A percentile compares a stretch with the other conserved stretches of the same genome.
These are phyloP conservation scores for Mycena metata DNA, from an alignment of 768 basidiomycete species.

Conservation along the genomic window DNA sequence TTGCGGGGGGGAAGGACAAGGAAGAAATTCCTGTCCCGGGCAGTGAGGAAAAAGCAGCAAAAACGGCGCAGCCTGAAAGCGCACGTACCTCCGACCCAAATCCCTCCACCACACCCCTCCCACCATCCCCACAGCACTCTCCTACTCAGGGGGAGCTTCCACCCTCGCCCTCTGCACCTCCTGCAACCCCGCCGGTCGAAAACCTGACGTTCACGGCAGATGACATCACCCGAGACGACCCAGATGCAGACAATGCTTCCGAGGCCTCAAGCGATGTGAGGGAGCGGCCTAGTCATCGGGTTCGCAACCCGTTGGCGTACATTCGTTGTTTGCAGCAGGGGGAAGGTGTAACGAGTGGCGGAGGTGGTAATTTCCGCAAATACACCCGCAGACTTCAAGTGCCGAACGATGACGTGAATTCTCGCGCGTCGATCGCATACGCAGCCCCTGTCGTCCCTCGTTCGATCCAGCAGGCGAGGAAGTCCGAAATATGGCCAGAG, in stretches of 20 bases:
- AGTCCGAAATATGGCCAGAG: too few species aligned
- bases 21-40: background rate
- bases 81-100: slow-evolving; percentile 20
- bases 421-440: slow-evolving; percentile 6
- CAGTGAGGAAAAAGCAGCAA: slow-evolving; percentile 1
- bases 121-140: slow-evolving; percentile 4
- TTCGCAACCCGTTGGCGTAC: slow-evolving; percentile 27
- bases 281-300: slow-evolving; percentile 12
- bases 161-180: background rate
- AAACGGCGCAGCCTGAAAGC: slow-evolving; percentile 20
- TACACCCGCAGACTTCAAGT: slow-evolving; percentile 20
- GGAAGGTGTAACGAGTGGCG: slow-evolving; percentile 11
- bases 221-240: slow-evolving; percentile 22
- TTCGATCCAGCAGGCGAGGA: slow-evolving; percentile 39
- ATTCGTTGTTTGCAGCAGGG: slow-evolving; percentile 22
- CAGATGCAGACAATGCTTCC: slow-evolving; percentile 7
- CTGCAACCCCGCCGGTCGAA: slow-evolving; percentile 7
- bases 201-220: slow-evolving; percentile 13
- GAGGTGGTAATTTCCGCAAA: background rate
- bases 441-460: slow-evolving; percentile 20
- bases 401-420: slow-evolving; percentile 4
- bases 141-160: slow-evolving; percentile 17
- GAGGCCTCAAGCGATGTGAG: slow-evolving; percentile 27
- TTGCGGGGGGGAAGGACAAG: slow-evolving; percentile 23
- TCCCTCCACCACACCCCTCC: slow-evolving; percentile 17